Base-by-base conservation (phyloP, 306 rosid species). In the Vigna hirtella region DNA sequence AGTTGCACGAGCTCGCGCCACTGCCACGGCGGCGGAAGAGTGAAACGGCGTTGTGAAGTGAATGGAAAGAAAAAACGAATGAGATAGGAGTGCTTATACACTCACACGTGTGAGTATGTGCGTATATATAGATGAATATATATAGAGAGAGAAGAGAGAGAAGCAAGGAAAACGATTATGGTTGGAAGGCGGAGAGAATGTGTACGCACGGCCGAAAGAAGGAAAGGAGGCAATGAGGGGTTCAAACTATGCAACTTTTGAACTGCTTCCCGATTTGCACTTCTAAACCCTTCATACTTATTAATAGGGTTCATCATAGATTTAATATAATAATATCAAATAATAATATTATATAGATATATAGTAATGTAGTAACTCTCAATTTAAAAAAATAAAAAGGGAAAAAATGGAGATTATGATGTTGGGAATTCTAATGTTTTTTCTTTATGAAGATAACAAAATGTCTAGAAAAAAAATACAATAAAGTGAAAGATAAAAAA, bases 21-120 rank as follows among this genome's bases (percentile, higher is more conserved):
- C 49, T 67, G 65, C 58, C 40, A 70, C 48, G 38, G 81, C 70
- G 70, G 70, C 77, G 42, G 28, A 71, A 82, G 56, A 17, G 24
- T 13, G 51, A 34, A 66, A 63, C 20, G 10, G 66, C 57, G 65
- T 50, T 17, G 76, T 28, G 13, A 14, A 56, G 58, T 40, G 78
- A 79, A 28, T 61, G 70, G 9, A 7, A 68, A 53, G 52, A 61
- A 16, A 20, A 61, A 58, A 14, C 65, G 26, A 62, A 62, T 62
- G 45, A 24, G 66, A 36, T 9, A 8, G 26, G 8, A 63, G 12
- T 17, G 28, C 17, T 18, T 55, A 38, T 56, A 22, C 26, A 45
- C 15, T 11, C 5, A 45, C 5, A 45, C 15, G 50, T 45, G 16
- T 11, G 15, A 43, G 45, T 40, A 12, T 12, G 50, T 45, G 50